Percentiles rank a stretch among this genome's conserved stretches.
Evolutionary conservation across 345 rosid genomes (phyloP).

Genomic region (Lepidium sativum): DNA sequence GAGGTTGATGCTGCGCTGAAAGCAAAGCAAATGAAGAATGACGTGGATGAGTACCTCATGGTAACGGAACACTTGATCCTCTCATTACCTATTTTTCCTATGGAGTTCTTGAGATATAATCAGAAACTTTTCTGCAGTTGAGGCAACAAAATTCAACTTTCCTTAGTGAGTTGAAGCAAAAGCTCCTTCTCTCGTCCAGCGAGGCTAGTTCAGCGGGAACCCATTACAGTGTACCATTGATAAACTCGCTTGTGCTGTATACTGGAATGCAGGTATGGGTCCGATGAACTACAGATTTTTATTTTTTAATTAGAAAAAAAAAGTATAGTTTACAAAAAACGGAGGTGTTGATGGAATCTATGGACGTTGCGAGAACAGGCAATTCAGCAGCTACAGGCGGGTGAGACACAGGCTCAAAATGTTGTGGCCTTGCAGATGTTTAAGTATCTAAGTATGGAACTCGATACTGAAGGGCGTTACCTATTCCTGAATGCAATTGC

Average conservation of each 20-base stretch:
- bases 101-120: background rate
- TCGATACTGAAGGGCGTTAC: constrained; percentile 98
- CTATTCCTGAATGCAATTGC: constrained; percentile 89
- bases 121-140: constrained; percentile 35
- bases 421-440: constrained; percentile 85
- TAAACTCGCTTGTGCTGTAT: constrained; percentile 95
- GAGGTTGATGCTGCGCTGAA: constrained; percentile 88
- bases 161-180: constrained; percentile 75
- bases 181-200: constrained; percentile 56
- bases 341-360: background rate
- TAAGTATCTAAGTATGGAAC: constrained; percentile 61
- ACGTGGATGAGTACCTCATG: constrained; percentile 91
- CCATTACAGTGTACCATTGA: constrained; percentile 75
- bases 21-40: constrained; percentile 75
- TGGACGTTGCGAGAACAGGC: constrained; percentile 10
- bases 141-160: constrained; percentile 68
- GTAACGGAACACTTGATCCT: constrained; percentile 28
- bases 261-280: constrained; percentile 90
- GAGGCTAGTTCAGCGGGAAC: constrained; percentile 90
- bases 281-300: background rate
- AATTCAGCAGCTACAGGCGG: constrained; percentile 66
- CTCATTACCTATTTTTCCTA: background rate
- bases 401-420: constrained; percentile 61
- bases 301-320: no score
- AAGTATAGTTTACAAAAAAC: background rate